Conservation (phyloP, 371 early-diverging fungal species). For the Mucor circinelloides region DNA sequence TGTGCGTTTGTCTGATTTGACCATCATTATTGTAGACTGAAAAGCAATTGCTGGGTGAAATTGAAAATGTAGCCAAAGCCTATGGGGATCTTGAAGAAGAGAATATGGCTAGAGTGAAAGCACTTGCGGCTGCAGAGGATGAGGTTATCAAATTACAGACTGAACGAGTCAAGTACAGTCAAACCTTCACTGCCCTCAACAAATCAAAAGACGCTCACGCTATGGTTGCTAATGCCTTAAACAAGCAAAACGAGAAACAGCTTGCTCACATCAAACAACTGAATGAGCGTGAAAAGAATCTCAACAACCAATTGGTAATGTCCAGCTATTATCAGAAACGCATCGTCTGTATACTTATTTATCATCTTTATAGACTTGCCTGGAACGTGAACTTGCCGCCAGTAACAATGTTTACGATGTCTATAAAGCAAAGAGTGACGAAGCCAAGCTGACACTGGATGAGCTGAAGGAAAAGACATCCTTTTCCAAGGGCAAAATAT, state of each 20-base stretch:
- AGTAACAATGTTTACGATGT: constrained; percentile 52
- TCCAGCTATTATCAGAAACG: not conserved
- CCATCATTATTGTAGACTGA: constrained; percentile 33
- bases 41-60: constrained; percentile 69
- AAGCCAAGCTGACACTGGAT: constrained; percentile 45
- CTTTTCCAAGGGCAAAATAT: constrained; percentile 25
- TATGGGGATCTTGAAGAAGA: constrained; percentile 84
- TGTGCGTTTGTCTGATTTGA: not conserved
- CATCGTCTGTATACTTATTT: not conserved
- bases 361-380: constrained; percentile 15
- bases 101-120: constrained; percentile 72
- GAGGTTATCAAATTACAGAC: constrained; percentile 71
- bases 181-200: constrained; percentile 44
- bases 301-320: constrained; percentile 38
- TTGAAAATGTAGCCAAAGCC: constrained; percentile 81
- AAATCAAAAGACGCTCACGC: constrained; percentile 40
- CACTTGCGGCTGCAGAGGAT: constrained; percentile 75
- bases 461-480: constrained; percentile 44
- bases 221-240: constrained; percentile 33
- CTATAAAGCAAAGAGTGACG: constrained; percentile 52
- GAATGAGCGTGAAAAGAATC: constrained; percentile 36
- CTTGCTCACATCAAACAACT: constrained; percentile 44
- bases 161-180: constrained; percentile 56
- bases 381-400: constrained; percentile 26
- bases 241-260: constrained; percentile 45